Evolutionary conservation across 768 basidiomycete genomes (phyloP), one percentile per base, ranked within the genome.

Genomic region (Lyophyllum shimeji): DNA sequence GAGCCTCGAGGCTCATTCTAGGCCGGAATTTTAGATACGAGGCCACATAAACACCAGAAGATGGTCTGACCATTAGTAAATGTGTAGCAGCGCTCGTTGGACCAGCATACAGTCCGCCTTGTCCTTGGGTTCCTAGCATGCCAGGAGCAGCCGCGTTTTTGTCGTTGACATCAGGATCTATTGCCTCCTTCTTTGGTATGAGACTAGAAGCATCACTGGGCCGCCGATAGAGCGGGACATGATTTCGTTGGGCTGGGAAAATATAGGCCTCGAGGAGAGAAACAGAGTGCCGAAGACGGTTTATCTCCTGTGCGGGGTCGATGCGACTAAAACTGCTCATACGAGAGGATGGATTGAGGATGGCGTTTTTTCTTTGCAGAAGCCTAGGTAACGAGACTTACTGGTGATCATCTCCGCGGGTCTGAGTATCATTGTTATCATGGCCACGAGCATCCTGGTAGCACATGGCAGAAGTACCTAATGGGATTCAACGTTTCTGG

Each of bases 381-480:
- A 18, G 39, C 4, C 9, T 40, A 57, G 31, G 55, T 52, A 50
- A 39, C 52, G 60, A 43, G 31, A 79, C 81, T 65, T 68, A 83
- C 84, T 78, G 78, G 65, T 76, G 76, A 66, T 85, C 85, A 74
- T 86, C 83, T 70, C 77, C 76, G 73, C 85, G 85, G 71, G 74
- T 69, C 53, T 74, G 64, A 48, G 74, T 69, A 64, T 82, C 81
- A 51, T 72, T 74, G 58, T 69, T 70, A 56, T 89, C 89, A 66
- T 83, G 83, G 52, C 82, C 85, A 68, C 82, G 76, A 56, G 81
- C 82, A 74, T 87, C 85, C 65, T 90, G 87, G 74, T 92, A 92
- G 74, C 90, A 93, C 63, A 80, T 80, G 33, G 87, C 83, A 64
- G 88, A 83, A 33, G 91, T 93, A 55, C 91, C 90, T 92, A 65